A percentile compares a stretch with the other conserved stretches of the same genome.
These are phyloP conservation scores for Cetraspora pellucida DNA, from an alignment of 192 early-diverging fungal species.

Conservation along the genomic window DNA sequence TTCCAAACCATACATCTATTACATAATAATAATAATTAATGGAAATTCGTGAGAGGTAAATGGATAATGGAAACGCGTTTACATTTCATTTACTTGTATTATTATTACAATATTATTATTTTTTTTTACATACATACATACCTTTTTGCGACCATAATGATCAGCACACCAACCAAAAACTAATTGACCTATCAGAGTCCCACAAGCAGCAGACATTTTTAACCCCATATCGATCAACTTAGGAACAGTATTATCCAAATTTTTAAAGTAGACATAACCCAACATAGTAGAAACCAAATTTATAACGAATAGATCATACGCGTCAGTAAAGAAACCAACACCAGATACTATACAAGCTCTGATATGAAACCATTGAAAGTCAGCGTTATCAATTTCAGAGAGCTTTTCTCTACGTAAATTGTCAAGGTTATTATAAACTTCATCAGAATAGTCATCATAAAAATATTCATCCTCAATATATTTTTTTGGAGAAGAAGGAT, in stretches of 20 bases:
- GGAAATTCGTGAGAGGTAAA: not conserved
- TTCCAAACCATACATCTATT: slow-evolving; percentile 80
- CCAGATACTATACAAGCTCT: slow-evolving; percentile 66
- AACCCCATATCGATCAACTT: slow-evolving; percentile 61
- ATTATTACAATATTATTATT: no score
- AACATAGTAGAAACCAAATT: slow-evolving; percentile 90
- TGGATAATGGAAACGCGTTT: not conserved
- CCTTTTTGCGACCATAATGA: slow-evolving; percentile 79
- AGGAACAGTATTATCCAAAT: slow-evolving; percentile 63
- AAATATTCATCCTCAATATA: no score
- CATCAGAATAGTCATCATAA: no score
- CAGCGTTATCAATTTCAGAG: slow-evolving; percentile 66
- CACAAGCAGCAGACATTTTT: slow-evolving; percentile 86
- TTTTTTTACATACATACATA: not conserved
- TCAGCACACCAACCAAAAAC: slow-evolving; percentile 83
- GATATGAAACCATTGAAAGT: slow-evolving; percentile 76
- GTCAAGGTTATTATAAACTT: no score
- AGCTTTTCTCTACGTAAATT: slow-evolving; percentile 39
- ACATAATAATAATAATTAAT: no score
- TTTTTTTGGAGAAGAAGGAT: no score
- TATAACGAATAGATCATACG: slow-evolving; percentile 95
- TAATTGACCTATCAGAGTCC: slow-evolving; percentile 92
- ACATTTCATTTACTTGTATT: no score
- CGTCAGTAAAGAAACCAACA: slow-evolving; percentile 88
- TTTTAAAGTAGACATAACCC: slow-evolving; percentile 68